phyloP scores from a whole-genome alignment of 2,329 filamentous ascomycete genomes.

The Septoria petroselini region DNA sequence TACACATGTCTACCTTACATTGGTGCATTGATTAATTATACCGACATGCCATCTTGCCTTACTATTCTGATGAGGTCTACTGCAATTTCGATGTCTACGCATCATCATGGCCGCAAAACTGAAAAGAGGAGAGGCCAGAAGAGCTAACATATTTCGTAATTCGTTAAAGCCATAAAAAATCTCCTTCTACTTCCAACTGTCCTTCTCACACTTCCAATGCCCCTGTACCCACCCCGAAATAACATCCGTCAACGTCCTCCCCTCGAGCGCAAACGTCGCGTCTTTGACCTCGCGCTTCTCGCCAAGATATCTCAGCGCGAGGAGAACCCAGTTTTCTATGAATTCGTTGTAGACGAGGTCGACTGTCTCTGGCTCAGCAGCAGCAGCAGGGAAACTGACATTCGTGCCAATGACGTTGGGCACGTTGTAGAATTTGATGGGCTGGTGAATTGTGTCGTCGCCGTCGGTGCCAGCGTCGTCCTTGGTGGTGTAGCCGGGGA shows the following conservation, averaged over 20 bases:
- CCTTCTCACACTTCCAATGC: constrained; percentile 45
- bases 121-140: no score
- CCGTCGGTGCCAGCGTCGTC: constrained; percentile 82
- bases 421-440: constrained; percentile 69
- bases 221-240: constrained; percentile 58
- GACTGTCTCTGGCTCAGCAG: constrained; percentile 63
- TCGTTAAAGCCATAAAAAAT: neutral
- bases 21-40: no score
- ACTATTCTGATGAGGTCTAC: no score
- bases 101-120: no score
- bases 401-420: constrained; percentile 79
- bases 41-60: no score
- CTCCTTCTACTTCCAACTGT: no score
- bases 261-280: constrained; percentile 52
- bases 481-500: constrained; percentile 83
- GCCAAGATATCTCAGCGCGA: constrained; percentile 65
- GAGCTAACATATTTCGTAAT: no score
- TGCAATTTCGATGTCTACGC: no score
- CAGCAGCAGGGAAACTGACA: constrained; percentile 56
- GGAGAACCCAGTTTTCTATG: constrained; percentile 74
- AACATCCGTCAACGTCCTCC: constrained; percentile 55
- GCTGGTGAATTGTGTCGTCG: constrained; percentile 81
- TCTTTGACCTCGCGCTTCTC: constrained; percentile 51
- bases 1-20: no score
- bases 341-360: constrained; percentile 93